Evolutionary conservation across 2,329 filamentous ascomycete species (phyloP).

Genomic region (Fusarium nelsonii): DNA sequence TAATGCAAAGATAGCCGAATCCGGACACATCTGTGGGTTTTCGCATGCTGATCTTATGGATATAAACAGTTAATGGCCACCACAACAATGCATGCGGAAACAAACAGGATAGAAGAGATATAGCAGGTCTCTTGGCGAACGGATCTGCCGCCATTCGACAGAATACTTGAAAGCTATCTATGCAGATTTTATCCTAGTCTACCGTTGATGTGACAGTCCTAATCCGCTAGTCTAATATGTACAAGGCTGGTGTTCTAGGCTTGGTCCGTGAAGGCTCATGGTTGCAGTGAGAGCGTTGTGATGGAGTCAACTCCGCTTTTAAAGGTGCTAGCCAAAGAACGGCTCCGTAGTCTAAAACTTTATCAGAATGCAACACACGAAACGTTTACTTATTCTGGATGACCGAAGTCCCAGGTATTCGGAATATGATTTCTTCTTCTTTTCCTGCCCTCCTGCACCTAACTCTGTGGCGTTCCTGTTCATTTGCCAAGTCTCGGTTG

Average conservation of each 20-base stretch:
- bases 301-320: conserved; percentile 8
- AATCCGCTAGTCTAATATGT: not conserved
- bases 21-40: not conserved
- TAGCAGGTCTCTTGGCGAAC: not conserved
- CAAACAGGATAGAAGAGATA: not conserved
- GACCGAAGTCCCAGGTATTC: not conserved
- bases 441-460: not conserved
- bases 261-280: not conserved
- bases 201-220: conserved; percentile 10
- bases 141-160: not conserved
- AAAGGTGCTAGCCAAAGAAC: not conserved
- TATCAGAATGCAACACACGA: not conserved
- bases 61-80: not conserved
- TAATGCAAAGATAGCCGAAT: not conserved
- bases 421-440: not conserved
- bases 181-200: not conserved
- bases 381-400: not conserved
- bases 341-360: not conserved
- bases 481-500: not conserved
- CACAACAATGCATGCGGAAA: not conserved
- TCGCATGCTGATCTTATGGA: not conserved
- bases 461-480: not conserved
- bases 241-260: conserved; percentile 15
- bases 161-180: not conserved
- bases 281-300: not conserved